Conservation (phyloP, 495 filamentous ascomycete species). For the Xylaria longipes region DNA sequence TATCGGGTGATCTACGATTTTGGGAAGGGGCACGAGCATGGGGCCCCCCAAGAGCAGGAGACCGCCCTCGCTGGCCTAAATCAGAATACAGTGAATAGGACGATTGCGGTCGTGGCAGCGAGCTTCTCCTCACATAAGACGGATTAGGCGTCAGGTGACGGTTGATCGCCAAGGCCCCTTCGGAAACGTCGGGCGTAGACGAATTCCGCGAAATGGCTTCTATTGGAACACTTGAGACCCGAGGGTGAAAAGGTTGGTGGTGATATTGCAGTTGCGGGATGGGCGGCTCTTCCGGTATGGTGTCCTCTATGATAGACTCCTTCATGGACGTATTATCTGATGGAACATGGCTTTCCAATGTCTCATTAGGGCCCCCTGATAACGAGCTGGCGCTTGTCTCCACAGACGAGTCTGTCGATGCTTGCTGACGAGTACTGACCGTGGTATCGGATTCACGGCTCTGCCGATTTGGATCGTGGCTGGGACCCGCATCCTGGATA, state of each 20-base stretch:
- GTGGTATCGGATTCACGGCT: constrained; percentile 57
- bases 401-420: constrained; percentile 51
- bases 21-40: constrained; percentile 65
- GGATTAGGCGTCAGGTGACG: constrained; percentile 65
- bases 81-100: constrained; percentile 76
- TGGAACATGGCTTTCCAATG: constrained; percentile 46
- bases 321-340: constrained; percentile 50
- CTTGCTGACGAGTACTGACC: constrained; percentile 52
- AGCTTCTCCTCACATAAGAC: constrained; percentile 56
- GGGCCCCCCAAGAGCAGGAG: constrained; percentile 55
- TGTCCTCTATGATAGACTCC: constrained; percentile 50
- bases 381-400: constrained; percentile 59
- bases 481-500: constrained; percentile 38
- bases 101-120: constrained; percentile 70
- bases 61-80: constrained; percentile 63
- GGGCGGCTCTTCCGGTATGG: constrained; percentile 41
- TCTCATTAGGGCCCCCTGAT: constrained; percentile 52
- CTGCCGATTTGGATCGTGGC: constrained; percentile 47
- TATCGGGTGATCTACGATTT: constrained; percentile 75
- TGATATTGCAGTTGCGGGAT: constrained; percentile 65
- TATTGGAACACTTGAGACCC: constrained; percentile 45
- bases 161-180: constrained; percentile 51
- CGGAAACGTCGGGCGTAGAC: constrained; percentile 54
- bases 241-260: constrained; percentile 54
- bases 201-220: constrained; percentile 49